Evolutionary conservation across 2,329 filamentous ascomycete genomes (phyloP).

Genomic region (Talaromyces sp.): DNA sequence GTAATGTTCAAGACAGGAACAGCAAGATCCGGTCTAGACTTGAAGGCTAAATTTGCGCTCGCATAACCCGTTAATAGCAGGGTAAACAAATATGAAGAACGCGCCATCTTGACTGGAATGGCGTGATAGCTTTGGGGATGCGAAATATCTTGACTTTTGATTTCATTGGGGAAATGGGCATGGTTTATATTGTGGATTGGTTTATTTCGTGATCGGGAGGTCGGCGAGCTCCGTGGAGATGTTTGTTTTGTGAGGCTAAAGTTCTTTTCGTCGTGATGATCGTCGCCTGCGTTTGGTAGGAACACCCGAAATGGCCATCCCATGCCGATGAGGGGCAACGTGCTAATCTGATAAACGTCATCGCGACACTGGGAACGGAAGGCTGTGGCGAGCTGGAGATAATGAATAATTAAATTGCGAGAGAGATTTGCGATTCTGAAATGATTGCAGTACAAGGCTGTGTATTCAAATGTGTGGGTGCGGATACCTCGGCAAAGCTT

Average conservation of each 20-base stretch:
- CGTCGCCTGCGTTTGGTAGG: constrained; percentile 12
- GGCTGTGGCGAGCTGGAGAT: neutral
- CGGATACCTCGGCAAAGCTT: too few species aligned
- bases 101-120: neutral
- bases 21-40: constrained; percentile 11
- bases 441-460: too few species aligned
- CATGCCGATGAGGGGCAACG: neutral
- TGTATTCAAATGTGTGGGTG: too few species aligned
- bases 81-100: neutral
- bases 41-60: constrained; percentile 9
- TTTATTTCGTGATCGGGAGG: neutral
- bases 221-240: constrained; percentile 5
- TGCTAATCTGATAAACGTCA: neutral
- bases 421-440: too few species aligned
- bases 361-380: neutral
- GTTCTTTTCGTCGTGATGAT: neutral
- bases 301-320: constrained; percentile 2
- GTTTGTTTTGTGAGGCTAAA: neutral
- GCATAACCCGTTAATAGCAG: constrained; percentile 3
- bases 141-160: too few species aligned
- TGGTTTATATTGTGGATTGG: too few species aligned
- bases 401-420: too few species aligned
- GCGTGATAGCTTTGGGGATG: too few species aligned
- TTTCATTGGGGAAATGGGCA: too few species aligned
- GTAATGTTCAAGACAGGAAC: constrained; percentile 10